Base-by-base conservation (phyloP, 106 monocot species). In the Dactylorhiza incarnata region DNA sequence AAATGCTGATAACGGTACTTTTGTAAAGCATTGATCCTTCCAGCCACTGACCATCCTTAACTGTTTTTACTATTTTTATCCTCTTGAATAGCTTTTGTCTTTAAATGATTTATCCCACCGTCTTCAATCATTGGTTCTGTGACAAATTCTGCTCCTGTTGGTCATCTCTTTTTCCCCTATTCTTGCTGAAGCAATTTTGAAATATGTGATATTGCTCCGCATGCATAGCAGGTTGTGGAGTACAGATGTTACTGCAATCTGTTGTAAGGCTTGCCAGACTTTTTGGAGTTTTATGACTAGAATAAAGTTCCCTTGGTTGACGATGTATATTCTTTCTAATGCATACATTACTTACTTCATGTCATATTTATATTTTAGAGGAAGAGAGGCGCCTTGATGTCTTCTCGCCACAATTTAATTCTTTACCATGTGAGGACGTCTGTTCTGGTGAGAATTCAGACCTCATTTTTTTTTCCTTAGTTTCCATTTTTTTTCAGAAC, bases 341-440 rank as follows among this genome's bases (percentile, higher is more conserved):
- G 29, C 52, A 37, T 66, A 20, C 5, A 37, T 66, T 5, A 24
- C 23, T 61, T 7, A 20, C 9, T 23, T 63, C 7, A n/a, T 13
- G 43, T 23, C 75, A 49, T 54, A 2, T 50, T 22, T 77, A 37
- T 70, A 3, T 26, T 26, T 26, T 62, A 91, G 91, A 82, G 91
- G 91, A 91, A 80, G 91, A 88, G 78, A 86, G 53, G 63, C 78
- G 43, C 58, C 3, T 12, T 10, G 58, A 74, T 29, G 48, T 82
- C 37, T 85, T 84, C 52, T 91, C 91, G 73, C 91, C 91, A 23
- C 84, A 88, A 73, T 49, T 88, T 50, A 78, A 77, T 77, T 19
- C 53, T 74, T 5, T 56, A 17, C 68, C 43, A 7, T 80, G 24
- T 37, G 56, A 80, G 37, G 58, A 20, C 22, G 43, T 48, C 49